Evolutionary conservation across 345 rosid species (phyloP).

Genomic region (Firmiana major): DNA sequence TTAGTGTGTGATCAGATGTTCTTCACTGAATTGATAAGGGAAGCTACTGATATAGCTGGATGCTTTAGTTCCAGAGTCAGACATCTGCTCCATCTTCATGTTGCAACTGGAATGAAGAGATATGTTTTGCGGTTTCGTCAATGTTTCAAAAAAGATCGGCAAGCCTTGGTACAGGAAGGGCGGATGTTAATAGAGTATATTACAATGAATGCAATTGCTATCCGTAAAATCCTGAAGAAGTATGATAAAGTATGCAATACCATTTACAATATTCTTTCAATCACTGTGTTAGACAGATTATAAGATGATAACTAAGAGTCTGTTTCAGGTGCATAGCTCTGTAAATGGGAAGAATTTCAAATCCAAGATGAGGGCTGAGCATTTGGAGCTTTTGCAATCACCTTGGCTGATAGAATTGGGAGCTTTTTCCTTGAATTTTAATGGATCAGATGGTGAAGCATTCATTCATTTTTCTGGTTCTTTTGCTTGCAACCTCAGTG

Average conservation of each 20-base stretch:
- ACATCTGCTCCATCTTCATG: slow-evolving; percentile 74
- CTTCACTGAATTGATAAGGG: slow-evolving; percentile 80
- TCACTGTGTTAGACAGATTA: background rate
- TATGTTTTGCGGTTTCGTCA: slow-evolving; percentile 47
- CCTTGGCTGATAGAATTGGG: slow-evolving; percentile 97
- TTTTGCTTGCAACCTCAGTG: slow-evolving; percentile 55
- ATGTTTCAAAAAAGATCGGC: slow-evolving; percentile 60
- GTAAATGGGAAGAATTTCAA: slow-evolving; percentile 72
- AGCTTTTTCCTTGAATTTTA: slow-evolving; percentile 69
- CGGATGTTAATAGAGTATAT: slow-evolving; percentile 68
- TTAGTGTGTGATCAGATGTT: slow-evolving; percentile 81
- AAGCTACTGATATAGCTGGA: slow-evolving; percentile 73
- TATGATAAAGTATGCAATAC: slow-evolving; percentile 66
- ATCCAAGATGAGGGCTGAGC: slow-evolving; percentile 76
- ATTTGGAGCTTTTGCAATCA: slow-evolving; percentile 79
- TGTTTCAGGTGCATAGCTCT: slow-evolving; percentile 71
- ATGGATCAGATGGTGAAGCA: slow-evolving; percentile 43
- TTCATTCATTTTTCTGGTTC: slow-evolving; percentile 39
- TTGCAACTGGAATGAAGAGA: slow-evolving; percentile 68
- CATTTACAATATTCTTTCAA: background rate
- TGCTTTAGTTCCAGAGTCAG: slow-evolving; percentile 73
- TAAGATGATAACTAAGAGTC: background rate
- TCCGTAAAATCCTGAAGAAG: slow-evolving; percentile 86
- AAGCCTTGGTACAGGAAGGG: slow-evolving; percentile 60
- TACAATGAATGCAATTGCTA: slow-evolving; percentile 83